These are phyloP conservation scores for Didymella pinodella DNA, from an alignment of 2,329 filamentous ascomycete species.

Conservation along the genomic window DNA sequence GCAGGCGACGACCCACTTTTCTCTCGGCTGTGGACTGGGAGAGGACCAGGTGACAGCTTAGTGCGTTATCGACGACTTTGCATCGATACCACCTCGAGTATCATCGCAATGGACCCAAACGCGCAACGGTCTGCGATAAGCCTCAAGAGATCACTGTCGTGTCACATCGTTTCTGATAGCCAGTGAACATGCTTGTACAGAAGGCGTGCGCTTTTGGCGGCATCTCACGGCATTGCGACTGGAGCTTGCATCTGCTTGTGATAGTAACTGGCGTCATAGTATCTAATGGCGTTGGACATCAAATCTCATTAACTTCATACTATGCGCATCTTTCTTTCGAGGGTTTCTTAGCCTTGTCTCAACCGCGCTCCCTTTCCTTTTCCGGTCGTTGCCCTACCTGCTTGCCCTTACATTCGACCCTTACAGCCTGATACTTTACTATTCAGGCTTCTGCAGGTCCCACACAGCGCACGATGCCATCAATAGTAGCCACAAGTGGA, in stretches of 20 bases:
- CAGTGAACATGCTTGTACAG: constrained; percentile 26
- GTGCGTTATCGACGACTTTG: constrained; percentile 34
- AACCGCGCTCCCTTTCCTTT: constrained; percentile 36
- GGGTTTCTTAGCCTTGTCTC: constrained; percentile 42
- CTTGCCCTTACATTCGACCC: constrained; percentile 19
- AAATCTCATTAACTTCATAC: constrained; percentile 33
- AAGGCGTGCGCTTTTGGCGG: constrained; percentile 31
- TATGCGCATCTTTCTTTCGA: constrained; percentile 24
- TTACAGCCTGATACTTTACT: constrained; percentile 14
- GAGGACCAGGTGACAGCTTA: constrained; percentile 34
- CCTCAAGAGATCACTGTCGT: constrained; percentile 27
- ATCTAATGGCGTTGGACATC: constrained; percentile 11
- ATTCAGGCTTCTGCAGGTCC: constrained; percentile 4
- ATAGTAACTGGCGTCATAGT: constrained; percentile 28
- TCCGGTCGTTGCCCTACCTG: constrained; percentile 22
- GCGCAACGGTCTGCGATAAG: constrained; percentile 17
- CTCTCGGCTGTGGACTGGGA: constrained; percentile 23
- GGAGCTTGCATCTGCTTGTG: constrained; percentile 27
- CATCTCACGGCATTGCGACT: constrained; percentile 16
- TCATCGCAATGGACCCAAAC: constrained; percentile 26
- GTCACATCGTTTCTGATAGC: constrained; percentile 36
- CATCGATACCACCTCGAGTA: constrained; percentile 43
- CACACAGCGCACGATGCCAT: constrained; percentile 16
- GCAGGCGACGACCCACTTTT: constrained; percentile 33
- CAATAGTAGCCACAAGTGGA: constrained; percentile 7